Conservation (phyloP, 306 rosid species). For the Quercus wislizeni region DNA sequence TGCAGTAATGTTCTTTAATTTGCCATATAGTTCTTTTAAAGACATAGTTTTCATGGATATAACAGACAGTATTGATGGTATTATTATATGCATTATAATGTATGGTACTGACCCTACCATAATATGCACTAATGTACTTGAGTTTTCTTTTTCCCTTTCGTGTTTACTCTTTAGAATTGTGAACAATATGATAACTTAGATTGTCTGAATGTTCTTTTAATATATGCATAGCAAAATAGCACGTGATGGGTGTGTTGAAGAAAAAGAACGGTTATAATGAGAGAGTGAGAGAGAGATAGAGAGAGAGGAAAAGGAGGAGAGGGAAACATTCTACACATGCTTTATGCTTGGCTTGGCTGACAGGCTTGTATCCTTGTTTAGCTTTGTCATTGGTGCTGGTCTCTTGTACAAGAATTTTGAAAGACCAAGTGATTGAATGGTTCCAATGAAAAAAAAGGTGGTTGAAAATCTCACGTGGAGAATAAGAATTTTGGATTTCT, state of each 20-base stretch:
- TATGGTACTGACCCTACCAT: neutral
- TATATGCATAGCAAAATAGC: neutral
- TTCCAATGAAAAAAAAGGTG: too few species aligned
- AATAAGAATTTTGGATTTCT: neutral
- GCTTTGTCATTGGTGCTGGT: neutral
- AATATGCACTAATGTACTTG: neutral
- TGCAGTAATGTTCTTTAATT: conserved; percentile 62
- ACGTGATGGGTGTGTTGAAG: neutral
- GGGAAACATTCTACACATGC: neutral
- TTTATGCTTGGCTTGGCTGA: neutral
- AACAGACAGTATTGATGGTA: neutral
- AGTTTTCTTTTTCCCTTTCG: neutral
- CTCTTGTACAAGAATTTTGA: neutral
- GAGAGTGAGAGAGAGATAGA: neutral
- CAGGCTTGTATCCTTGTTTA: neutral
- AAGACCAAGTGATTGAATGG: neutral
- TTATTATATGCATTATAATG: neutral
- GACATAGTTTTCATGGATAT: neutral
- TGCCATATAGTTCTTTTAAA: neutral
- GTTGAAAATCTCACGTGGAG: neutral
- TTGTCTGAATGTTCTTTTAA: neutral
- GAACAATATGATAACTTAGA: neutral
- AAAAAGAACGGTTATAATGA: neutral
- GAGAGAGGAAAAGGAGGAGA: neutral
- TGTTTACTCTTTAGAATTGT: neutral